Conservation (phyloP, 2,329 filamentous ascomycete genomes). For the Epicoccum nigrum region DNA sequence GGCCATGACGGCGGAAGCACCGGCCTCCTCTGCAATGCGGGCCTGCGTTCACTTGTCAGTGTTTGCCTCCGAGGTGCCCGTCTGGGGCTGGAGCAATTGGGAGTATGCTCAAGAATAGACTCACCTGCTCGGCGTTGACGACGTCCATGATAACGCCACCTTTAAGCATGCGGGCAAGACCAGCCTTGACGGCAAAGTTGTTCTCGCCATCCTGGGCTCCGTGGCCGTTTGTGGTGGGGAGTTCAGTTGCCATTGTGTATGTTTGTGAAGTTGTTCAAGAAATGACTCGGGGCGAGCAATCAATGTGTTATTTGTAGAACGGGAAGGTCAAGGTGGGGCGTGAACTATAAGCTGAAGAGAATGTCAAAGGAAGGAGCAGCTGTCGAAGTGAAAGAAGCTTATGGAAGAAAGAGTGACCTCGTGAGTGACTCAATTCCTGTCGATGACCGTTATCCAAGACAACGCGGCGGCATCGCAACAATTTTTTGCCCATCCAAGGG, state of each 20-base stretch:
- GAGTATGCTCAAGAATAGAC: constrained; percentile 13
- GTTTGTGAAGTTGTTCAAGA: neutral
- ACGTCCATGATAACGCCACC: constrained; percentile 99
- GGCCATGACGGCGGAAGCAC: constrained; percentile 96
- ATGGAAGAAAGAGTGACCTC: constrained; percentile 15
- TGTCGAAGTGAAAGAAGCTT: constrained; percentile 10
- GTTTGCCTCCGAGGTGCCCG: too few species aligned
- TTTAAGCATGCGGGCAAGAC: constrained; percentile 96
- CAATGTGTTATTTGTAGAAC: neutral
- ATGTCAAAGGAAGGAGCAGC: neutral
- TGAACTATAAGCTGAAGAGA: neutral
- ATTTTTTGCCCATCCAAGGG: constrained; percentile 32
- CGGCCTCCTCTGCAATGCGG: constrained; percentile 95
- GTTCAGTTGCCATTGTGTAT: constrained; percentile 53
- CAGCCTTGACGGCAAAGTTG: constrained; percentile 89
- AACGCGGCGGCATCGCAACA: constrained; percentile 28
- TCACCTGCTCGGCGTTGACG: constrained; percentile 81
- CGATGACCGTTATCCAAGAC: constrained; percentile 30
- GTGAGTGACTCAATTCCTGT: constrained; percentile 28
- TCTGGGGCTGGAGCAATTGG: too few species aligned
- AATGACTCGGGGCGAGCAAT: neutral
- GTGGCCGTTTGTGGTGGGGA: constrained; percentile 55
- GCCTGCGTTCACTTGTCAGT: constrained; percentile 64
- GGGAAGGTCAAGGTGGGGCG: neutral
- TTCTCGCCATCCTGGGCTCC: constrained; percentile 53